These are phyloP conservation scores for Wickerhamiella bombiphila DNA, from an alignment of 805 yeast genomes.

Conservation along the genomic window DNA sequence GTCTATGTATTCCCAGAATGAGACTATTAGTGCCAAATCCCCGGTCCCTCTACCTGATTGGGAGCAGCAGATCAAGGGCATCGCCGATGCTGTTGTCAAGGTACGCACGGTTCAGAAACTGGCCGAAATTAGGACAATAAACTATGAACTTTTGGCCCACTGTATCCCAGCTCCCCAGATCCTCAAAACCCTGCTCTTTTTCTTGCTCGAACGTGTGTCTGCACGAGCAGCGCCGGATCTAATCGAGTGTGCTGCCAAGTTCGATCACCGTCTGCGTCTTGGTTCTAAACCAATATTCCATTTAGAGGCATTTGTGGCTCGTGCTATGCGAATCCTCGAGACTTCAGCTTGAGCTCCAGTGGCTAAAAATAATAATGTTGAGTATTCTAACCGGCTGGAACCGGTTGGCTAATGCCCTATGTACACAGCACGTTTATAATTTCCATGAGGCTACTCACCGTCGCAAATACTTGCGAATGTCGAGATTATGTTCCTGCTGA, in stretches of 20 bases:
- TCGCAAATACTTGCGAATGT: constrained; percentile 47
- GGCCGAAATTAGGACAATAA: constrained; percentile 44
- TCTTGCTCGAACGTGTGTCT: constrained; percentile 22
- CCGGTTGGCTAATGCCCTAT: no score
- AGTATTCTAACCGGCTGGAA: no score
- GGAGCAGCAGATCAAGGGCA: constrained; percentile 60
- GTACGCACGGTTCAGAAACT: constrained; percentile 43
- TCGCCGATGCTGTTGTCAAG: constrained; percentile 44
- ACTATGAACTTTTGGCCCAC: constrained; percentile 76
- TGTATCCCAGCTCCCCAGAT: constrained; percentile 85
- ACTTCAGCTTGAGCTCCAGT: no score
- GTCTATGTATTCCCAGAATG: constrained; percentile 37
- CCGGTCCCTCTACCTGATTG: constrained; percentile 68
- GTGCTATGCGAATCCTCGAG: constrained; percentile 65
- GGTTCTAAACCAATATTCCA: constrained; percentile 89
- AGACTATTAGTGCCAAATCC: constrained; percentile 25
- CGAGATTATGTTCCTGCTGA: constrained; percentile 23
- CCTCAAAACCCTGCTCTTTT: constrained; percentile 40
- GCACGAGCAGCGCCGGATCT: constrained; percentile 19
- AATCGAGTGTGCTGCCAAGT: constrained; percentile 44
- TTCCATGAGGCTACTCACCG: no score
- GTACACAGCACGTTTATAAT: no score
- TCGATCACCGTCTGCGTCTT: constrained; percentile 70
- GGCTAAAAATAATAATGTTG: no score
- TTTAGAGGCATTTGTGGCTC: constrained; percentile 85